These are phyloP conservation scores for Lasiodiplodia gonubiensis DNA, from an alignment of 2,329 filamentous ascomycete species.

Conservation along the genomic window DNA sequence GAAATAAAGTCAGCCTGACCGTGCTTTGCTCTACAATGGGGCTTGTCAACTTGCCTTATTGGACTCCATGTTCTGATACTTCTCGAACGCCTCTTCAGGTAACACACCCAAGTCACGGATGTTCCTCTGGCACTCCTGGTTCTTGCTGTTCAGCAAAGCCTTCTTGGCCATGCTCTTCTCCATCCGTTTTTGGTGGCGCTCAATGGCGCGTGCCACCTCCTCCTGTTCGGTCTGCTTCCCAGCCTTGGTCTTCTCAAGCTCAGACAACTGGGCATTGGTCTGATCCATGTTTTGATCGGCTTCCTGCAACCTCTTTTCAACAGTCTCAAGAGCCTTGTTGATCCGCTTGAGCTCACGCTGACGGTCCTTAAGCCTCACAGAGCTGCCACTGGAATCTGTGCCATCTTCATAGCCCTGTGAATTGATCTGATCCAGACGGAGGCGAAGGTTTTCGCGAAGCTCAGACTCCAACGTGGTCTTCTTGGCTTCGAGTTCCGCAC, in stretches of 20 bases:
- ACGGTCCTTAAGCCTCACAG: conserved; percentile 73
- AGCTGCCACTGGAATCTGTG: conserved; percentile 60
- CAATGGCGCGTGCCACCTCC: conserved; percentile 77
- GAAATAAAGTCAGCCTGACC: conserved; percentile 30
- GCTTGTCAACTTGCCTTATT: conserved; percentile 59
- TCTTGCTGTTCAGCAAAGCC: conserved; percentile 75
- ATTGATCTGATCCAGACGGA: conserved; percentile 85
- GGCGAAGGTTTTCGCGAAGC: conserved; percentile 84
- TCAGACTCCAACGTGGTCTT: conserved; percentile 88
- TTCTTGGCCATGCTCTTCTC: conserved; percentile 92
- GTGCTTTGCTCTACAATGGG: conserved; percentile 14
- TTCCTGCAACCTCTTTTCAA: conserved; percentile 73
- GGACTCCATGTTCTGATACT: conserved; percentile 82
- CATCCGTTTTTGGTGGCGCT: conserved; percentile 85
- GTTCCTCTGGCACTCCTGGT: conserved; percentile 81
- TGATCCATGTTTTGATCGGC: conserved; percentile 76
- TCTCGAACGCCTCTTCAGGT: conserved; percentile 90
- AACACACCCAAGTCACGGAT: conserved; percentile 93
- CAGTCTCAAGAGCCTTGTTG: conserved; percentile 67
- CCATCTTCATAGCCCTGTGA: conserved; percentile 73
- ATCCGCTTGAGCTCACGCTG: conserved; percentile 82
- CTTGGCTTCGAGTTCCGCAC: conserved; percentile 77
- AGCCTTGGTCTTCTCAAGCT: conserved; percentile 63
- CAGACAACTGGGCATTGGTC: conserved; percentile 58
- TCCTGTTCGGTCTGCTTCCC: conserved; percentile 75